These are phyloP conservation scores for Pythium apleroticum DNA, from an alignment of 352 stramenopile species.

Conservation along the genomic window DNA sequence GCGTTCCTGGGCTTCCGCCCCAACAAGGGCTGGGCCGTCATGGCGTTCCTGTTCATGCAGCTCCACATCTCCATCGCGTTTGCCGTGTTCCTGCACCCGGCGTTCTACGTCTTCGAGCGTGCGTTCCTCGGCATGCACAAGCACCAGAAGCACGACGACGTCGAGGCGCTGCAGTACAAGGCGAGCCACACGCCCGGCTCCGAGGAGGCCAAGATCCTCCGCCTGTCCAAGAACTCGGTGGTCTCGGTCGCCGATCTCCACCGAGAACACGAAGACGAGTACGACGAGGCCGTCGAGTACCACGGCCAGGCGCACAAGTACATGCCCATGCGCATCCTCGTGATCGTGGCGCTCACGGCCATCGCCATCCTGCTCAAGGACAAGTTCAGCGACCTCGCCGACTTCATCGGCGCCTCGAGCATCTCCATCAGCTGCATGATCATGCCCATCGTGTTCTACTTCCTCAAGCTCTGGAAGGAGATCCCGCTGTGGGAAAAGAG, in stretches of 20 bases:
- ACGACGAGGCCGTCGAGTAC: constrained; percentile 41
- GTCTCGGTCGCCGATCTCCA: constrained; percentile 40
- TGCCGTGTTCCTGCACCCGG: constrained; percentile 30
- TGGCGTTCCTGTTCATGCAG: constrained; percentile 45
- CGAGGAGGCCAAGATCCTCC: too few relatives aligned
- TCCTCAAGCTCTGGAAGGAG: constrained; percentile 51
- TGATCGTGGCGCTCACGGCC: constrained; percentile 48
- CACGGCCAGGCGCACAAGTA: constrained; percentile 45
- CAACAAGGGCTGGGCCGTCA: constrained; percentile 21
- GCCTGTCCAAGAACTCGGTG: constrained; percentile 30
- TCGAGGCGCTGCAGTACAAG: background rate
- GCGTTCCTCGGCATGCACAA: constrained; percentile 29
- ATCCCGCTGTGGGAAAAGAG: constrained; percentile 15
- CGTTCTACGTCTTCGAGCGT: constrained; percentile 30
- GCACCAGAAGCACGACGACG: background rate
- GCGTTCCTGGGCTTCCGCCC: constrained; percentile 28
- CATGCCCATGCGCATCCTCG: constrained; percentile 45
- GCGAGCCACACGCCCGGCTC: background rate
- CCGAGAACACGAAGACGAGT: constrained; percentile 24
- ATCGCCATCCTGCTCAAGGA: constrained; percentile 31
- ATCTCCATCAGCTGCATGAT: constrained; percentile 60
- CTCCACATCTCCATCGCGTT: constrained; percentile 42
- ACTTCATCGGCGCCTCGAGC: constrained; percentile 59
- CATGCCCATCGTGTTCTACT: constrained; percentile 65
- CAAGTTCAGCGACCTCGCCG: constrained; percentile 56